Evolutionary conservation across 2,329 filamentous ascomycete species (phyloP).

Genomic region (Pseudopyrenochaeta lycopersici): DNA sequence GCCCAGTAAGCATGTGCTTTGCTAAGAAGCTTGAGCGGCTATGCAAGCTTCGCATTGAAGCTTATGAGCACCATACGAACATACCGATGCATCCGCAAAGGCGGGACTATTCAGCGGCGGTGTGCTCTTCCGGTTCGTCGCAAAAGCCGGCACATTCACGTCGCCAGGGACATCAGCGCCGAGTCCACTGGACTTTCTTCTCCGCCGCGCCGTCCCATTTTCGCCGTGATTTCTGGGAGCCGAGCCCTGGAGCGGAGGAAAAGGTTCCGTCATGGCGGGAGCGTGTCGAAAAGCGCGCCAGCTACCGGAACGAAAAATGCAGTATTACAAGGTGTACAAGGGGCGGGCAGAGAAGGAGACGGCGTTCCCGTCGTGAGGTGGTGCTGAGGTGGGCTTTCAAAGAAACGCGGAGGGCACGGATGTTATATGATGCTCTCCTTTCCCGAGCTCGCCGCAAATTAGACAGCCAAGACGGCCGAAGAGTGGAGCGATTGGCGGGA

Average conservation of each 20-base stretch:
- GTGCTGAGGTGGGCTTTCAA: neutral
- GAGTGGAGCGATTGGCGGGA: constrained; percentile 1
- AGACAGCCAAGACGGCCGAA: constrained; percentile 16
- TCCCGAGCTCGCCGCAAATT: constrained; percentile 19
- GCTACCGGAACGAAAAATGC: neutral
- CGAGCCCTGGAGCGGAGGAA: constrained; percentile 39
- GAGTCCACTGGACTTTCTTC: constrained; percentile 58
- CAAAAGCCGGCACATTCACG: constrained; percentile 60
- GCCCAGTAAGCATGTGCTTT: constrained; percentile 9
- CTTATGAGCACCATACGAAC: neutral
- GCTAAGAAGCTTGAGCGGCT: neutral
- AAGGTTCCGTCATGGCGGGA: constrained; percentile 42
- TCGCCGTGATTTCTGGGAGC: constrained; percentile 15
- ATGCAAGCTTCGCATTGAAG: too few species aligned
- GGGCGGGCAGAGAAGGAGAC: neutral
- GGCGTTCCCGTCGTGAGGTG: too few species aligned
- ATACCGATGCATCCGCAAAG: constrained; percentile 29
- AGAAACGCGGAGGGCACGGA: neutral
- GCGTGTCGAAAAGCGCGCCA: too few species aligned
- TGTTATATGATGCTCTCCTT: neutral
- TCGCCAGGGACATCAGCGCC: constrained; percentile 63
- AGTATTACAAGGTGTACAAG: neutral
- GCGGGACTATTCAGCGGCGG: constrained; percentile 26
- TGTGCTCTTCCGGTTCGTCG: constrained; percentile 50
- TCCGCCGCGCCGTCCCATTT: constrained; percentile 32